Evolutionary conservation across 352 stramenopile species (phyloP).

Genomic region (Elongisporangium senticosum): DNA sequence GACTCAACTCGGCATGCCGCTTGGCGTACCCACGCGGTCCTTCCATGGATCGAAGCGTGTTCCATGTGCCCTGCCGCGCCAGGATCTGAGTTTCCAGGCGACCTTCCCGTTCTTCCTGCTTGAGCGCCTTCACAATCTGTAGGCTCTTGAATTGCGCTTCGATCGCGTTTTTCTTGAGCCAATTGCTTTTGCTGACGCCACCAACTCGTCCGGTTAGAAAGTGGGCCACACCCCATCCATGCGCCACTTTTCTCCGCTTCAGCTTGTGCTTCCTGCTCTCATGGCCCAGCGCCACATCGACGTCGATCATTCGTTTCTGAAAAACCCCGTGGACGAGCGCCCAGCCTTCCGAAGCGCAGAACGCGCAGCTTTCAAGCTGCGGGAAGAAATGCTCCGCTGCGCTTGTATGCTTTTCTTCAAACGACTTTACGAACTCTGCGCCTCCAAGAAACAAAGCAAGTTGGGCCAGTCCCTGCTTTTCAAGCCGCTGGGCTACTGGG

Average conservation of each 20-base stretch:
- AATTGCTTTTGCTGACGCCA: slow-evolving; percentile 33
- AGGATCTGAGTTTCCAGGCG: slow-evolving; percentile 57
- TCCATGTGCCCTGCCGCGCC: slow-evolving; percentile 57
- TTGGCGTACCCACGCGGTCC: slow-evolving; percentile 67
- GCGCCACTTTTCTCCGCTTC: slow-evolving; percentile 31
- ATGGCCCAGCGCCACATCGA: slow-evolving; percentile 15
- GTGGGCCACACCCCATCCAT: slow-evolving; percentile 75
- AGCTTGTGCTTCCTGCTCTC: slow-evolving; percentile 13
- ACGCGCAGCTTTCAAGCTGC: slow-evolving; percentile 45
- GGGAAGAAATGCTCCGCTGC: slow-evolving; percentile 46
- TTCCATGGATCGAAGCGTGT: slow-evolving; percentile 57
- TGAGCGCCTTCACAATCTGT: slow-evolving; percentile 54
- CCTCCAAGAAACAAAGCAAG: slow-evolving; percentile 56
- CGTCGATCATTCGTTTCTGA: slow-evolving; percentile 28
- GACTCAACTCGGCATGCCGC: slow-evolving; percentile 51
- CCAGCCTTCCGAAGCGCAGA: slow-evolving; percentile 67
- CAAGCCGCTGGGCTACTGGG: slow-evolving; percentile 38
- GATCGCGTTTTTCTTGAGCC: slow-evolving; percentile 60
- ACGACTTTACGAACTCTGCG: slow-evolving; percentile 60
- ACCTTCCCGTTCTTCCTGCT: slow-evolving; percentile 65
- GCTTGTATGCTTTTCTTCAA: slow-evolving; percentile 58
- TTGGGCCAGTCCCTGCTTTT: slow-evolving; percentile 39
- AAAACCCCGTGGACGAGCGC: slow-evolving; percentile 78
- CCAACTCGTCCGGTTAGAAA: slow-evolving; percentile 45
- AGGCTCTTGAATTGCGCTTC: slow-evolving; percentile 73